Conservation (phyloP, 1,284 basidiomycete genomes). For the Pterulicium gracile region DNA sequence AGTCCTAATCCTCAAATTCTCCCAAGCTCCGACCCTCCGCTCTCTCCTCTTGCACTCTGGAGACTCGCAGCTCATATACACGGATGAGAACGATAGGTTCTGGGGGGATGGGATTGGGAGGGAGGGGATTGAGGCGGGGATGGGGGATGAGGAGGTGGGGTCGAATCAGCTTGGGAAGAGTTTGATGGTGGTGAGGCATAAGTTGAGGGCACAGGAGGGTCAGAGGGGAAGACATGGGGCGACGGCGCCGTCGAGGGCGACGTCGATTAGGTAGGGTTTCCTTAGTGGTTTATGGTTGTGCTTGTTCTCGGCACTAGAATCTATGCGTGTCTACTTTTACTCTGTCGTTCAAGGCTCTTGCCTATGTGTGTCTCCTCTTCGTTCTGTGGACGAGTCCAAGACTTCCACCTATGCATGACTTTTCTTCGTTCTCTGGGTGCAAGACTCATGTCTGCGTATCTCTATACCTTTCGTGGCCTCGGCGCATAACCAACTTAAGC, state of each 20-base stretch:
- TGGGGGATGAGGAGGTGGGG: conserved; percentile 20
- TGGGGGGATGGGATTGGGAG: conserved; percentile 46
- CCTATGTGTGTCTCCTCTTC: no score
- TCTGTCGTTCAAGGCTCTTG: no score
- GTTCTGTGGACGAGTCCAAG: no score
- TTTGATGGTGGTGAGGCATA: conserved; percentile 39
- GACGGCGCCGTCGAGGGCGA: not conserved
- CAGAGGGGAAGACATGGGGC: not conserved
- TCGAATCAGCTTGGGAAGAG: conserved; percentile 48
- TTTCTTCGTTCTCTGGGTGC: no score
- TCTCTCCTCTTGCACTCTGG: conserved; percentile 36
- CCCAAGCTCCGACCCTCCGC: conserved; percentile 43
- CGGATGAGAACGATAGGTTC: conserved; percentile 35
- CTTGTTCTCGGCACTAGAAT: no score
- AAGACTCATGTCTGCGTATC: no score
- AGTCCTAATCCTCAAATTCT: conserved; percentile 48
- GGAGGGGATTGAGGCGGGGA: conserved; percentile 6
- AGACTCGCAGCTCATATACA: conserved; percentile 34
- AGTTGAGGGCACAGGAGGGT: conserved; percentile 11
- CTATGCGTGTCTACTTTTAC: no score
- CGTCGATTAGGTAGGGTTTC: no score
- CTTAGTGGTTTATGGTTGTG: no score
- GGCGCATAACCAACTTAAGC: no score
- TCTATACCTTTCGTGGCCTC: no score
- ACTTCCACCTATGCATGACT: no score